Base-by-base conservation (phyloP, 345 rosid species). In the Hevea brasiliensis region DNA sequence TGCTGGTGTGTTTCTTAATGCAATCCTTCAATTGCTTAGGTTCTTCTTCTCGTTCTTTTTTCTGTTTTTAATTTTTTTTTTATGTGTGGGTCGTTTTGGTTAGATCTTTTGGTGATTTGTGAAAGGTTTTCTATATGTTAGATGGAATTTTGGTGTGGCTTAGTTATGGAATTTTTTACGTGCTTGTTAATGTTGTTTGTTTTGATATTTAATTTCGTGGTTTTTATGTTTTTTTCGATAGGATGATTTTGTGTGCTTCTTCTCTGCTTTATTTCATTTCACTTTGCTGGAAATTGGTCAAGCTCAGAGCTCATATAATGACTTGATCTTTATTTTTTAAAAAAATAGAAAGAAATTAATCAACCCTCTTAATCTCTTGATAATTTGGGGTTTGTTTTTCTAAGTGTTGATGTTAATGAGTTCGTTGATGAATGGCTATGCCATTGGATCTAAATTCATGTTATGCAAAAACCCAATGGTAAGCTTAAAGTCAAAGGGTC, bases 61-160 rank as follows among this genome's bases (percentile, higher is more conserved):
- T 68, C 6, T 17, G 0, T 50, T 17, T 37, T 67, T 27, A 0
- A 35, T 42, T 24, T n/a, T 64, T 35, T 23, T 24, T 67, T 57
- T 48, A 18, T 13, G 32, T 32, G 9, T 45, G 18, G 24, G 20
- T 37, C 21, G 20, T 24, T 32, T 32, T 32, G 37, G 23, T 55
- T 73, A 59, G 76, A 77, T 83, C 74, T 74, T 76, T 69, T 54
- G 35, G 15, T 77, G 63, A 48, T 10, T 41, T 77, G 37, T 68
- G 41, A 47, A 68, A 60, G 72, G 45, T 67, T 56, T 24, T 58
- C 14, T 63, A 15, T 1, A 18, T 62, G 26, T 62, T 62, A 1
- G 13, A 40, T 62, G 20, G 18, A 8, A 10, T 7, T 40, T 37
- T 61, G 6, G 12, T 71, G 54, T 29, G 42, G 1, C 11, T 29